Conservation (phyloP, 805 yeast genomes). For the Wickerhamiella domercqiae region DNA sequence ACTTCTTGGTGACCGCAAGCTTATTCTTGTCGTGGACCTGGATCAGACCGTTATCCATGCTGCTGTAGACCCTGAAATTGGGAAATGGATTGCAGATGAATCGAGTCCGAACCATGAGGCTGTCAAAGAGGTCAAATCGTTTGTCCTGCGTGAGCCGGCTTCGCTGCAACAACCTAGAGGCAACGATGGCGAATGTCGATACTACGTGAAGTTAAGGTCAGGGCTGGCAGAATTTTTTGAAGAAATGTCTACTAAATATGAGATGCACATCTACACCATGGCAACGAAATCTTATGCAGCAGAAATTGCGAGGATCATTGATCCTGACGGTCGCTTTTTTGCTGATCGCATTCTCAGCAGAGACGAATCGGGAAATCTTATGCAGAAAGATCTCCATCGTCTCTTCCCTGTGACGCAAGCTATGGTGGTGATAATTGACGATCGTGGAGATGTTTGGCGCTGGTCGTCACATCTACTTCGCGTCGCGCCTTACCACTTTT, state of each 20-base stretch:
- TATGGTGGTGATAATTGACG: conserved; percentile 93
- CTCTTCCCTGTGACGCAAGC: conserved; percentile 91
- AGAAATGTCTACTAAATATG: conserved; percentile 49
- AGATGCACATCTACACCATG: conserved; percentile 94
- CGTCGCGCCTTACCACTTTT: conserved; percentile 90
- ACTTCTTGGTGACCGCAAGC: conserved; percentile 44
- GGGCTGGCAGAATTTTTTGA: conserved; percentile 64
- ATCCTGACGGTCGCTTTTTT: conserved; percentile 73
- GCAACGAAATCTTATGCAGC: conserved; percentile 90
- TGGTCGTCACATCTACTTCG: conserved; percentile 87
- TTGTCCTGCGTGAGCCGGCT: conserved; percentile 59
- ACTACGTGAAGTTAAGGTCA: conserved; percentile 84
- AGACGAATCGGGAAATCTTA: conserved; percentile 86
- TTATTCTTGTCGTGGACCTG: conserved; percentile 85
- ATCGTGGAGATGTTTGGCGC: conserved; percentile 97
- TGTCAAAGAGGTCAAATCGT: conserved; percentile 64
- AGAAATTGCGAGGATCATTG: conserved; percentile 78
- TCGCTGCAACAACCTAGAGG: conserved; percentile 3
- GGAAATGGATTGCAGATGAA: conserved; percentile 87
- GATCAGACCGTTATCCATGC: conserved; percentile 98
- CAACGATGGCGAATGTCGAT: conserved; percentile 48
- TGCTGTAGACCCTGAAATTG: conserved; percentile 93
- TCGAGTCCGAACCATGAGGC: conserved; percentile 72
- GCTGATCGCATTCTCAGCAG: conserved; percentile 85
- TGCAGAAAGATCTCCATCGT: conserved; percentile 76